phyloP scores from a whole-genome alignment of 1,284 basidiomycete genomes.

The Ustilago esculenta region DNA sequence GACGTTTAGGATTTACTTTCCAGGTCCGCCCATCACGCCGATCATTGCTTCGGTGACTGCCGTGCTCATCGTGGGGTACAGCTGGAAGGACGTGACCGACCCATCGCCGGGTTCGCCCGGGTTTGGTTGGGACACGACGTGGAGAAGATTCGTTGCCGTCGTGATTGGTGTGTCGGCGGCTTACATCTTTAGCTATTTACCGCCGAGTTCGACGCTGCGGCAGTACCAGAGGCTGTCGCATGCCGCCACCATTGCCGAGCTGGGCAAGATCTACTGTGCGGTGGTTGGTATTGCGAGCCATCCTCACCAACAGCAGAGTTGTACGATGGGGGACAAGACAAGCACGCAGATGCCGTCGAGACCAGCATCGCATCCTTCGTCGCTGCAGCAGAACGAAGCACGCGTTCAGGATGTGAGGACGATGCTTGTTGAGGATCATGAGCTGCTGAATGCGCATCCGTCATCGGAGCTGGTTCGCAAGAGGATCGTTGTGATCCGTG shows the following conservation, averaged over 20 bases:
- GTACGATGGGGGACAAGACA: not conserved
- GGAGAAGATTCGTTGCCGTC: slow-evolving; percentile 68
- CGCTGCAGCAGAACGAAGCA: slow-evolving; percentile 9
- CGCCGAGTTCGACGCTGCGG: slow-evolving; percentile 68
- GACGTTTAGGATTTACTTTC: slow-evolving; percentile 76
- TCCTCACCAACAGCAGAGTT: slow-evolving; percentile 16
- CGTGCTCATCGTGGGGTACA: slow-evolving; percentile 65
- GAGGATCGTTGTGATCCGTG: slow-evolving; percentile 63
- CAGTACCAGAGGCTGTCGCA: slow-evolving; percentile 68
- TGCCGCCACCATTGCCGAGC: slow-evolving; percentile 66
- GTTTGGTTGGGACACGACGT: slow-evolving; percentile 70
- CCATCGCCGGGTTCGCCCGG: slow-evolving; percentile 57
- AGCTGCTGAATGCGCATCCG: slow-evolving; percentile 23
- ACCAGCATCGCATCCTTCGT: slow-evolving; percentile 5
- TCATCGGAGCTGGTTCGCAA: slow-evolving; percentile 37
- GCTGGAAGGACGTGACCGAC: slow-evolving; percentile 55
- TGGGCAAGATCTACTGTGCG: slow-evolving; percentile 68
- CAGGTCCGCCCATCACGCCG: slow-evolving; percentile 77
- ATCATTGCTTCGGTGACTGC: slow-evolving; percentile 80
- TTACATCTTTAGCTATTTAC: slow-evolving; percentile 60
- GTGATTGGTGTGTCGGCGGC: slow-evolving; percentile 63
- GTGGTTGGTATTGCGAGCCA: slow-evolving; percentile 66
- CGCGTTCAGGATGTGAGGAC: not conserved
- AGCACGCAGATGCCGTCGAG: not conserved
- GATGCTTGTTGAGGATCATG: not conserved